These are phyloP conservation scores for Candida montana DNA, from an alignment of 805 yeast genomes.

Conservation along the genomic window DNA sequence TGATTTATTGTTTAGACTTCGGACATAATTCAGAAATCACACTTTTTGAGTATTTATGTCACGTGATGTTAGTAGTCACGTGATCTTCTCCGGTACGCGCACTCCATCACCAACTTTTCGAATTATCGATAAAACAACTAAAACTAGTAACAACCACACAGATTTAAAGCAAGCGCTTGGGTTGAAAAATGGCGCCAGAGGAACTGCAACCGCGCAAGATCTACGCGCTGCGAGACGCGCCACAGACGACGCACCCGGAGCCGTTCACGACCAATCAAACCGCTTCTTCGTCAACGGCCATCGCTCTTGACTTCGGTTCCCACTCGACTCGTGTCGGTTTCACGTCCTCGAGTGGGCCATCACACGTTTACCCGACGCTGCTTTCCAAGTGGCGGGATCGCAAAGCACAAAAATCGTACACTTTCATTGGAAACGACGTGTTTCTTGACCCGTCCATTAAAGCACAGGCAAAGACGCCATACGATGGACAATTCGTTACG, in stretches of 20 bases:
- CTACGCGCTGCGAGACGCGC: slow-evolving; percentile 20
- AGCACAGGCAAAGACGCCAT: slow-evolving; percentile 70
- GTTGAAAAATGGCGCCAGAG: background rate
- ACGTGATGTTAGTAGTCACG: no score
- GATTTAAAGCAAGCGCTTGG: no score
- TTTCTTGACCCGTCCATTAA: slow-evolving; percentile 64
- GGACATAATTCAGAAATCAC: no score
- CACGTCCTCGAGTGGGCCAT: slow-evolving; percentile 41
- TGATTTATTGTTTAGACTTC: no score
- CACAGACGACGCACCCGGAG: slow-evolving; percentile 29
- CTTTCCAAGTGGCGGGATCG: slow-evolving; percentile 78
- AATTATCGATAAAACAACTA: no score
- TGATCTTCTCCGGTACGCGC: background rate
- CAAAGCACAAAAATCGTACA: slow-evolving; percentile 51
- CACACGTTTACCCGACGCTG: slow-evolving; percentile 61
- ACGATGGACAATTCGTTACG: slow-evolving; percentile 78
- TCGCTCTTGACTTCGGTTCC: slow-evolving; percentile 85
- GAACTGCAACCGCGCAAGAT: slow-evolving; percentile 12
- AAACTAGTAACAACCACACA: no score
- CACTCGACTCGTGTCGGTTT: slow-evolving; percentile 55
- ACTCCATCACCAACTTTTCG: background rate
- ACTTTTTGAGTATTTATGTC: no score
- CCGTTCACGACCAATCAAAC: no score
- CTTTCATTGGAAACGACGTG: slow-evolving; percentile 80
- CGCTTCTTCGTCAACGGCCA: no score